Evolutionary conservation across 2,329 filamentous ascomycete species (phyloP).

Genomic region (Colletotrichum eleusines): DNA sequence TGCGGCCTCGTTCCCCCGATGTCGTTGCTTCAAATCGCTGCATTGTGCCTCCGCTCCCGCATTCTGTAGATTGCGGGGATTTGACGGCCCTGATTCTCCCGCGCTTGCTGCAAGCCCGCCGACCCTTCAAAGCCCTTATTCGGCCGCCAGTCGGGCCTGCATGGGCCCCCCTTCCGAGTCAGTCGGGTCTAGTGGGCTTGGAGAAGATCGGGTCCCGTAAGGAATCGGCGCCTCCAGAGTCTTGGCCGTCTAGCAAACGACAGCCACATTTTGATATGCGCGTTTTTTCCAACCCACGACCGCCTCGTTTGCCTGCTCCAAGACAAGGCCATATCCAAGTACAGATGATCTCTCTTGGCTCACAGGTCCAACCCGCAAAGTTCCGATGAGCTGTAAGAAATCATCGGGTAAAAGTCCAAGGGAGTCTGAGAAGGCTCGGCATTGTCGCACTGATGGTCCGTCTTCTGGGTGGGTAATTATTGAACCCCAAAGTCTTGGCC

Average conservation of each 20-base stretch:
- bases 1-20: slow-evolving; percentile 25
- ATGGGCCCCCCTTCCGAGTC: slow-evolving; percentile 33
- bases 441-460: slow-evolving; percentile 25
- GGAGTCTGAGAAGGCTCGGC: slow-evolving; percentile 4
- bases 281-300: slow-evolving; percentile 32
- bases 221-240: slow-evolving; percentile 23
- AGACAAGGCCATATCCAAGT: slow-evolving; percentile 35
- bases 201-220: slow-evolving; percentile 24
- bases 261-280: slow-evolving; percentile 23
- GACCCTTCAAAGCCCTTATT: slow-evolving; percentile 24
- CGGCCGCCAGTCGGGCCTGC: slow-evolving; percentile 31
- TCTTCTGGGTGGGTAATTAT: slow-evolving; percentile 11
- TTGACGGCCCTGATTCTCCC: slow-evolving; percentile 41
- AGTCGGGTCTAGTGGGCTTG: slow-evolving; percentile 32
- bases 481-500: slow-evolving; percentile 30
- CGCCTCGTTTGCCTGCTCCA: slow-evolving; percentile 32
- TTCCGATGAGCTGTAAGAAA: slow-evolving; percentile 30
- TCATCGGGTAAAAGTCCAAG: slow-evolving; percentile 19
- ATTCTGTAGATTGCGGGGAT: slow-evolving; percentile 40
- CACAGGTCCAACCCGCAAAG: slow-evolving; percentile 24
- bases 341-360: slow-evolving; percentile 39
- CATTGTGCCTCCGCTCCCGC: slow-evolving; percentile 41
- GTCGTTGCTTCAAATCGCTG: slow-evolving; percentile 32
- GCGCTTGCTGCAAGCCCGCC: slow-evolving; percentile 28
- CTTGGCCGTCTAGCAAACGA: slow-evolving; percentile 24